These are phyloP conservation scores for Cavenderia fasciculata DNA, from an alignment of 78 protist species.

Conservation along the genomic window DNA sequence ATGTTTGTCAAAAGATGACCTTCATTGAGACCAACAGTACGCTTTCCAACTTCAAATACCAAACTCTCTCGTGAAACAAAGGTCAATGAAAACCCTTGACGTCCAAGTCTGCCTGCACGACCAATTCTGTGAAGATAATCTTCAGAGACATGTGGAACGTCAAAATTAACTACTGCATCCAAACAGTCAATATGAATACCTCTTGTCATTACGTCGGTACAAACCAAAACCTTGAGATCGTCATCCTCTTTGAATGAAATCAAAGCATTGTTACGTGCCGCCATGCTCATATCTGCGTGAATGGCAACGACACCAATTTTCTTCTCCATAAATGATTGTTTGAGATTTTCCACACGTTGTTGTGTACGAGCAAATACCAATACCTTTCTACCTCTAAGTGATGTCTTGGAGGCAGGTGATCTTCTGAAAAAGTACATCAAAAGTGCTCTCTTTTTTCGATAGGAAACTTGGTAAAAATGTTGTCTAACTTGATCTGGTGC, in stretches of 20 bases:
- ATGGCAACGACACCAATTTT: conserved; percentile 1
- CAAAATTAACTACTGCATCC: conserved; percentile 61
- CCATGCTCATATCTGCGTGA: conserved; percentile 49
- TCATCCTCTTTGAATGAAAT: neutral
- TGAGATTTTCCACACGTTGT: conserved; percentile 50
- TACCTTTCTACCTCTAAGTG: conserved; percentile 16
- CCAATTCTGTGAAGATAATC: conserved; percentile 92
- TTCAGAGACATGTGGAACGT: conserved; percentile 70
- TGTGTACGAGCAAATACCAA: conserved; percentile 60
- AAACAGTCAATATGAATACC: conserved; percentile 75
- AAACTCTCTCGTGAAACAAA: conserved; percentile 8
- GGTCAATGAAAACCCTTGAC: conserved; percentile 35
- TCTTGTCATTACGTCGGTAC: conserved; percentile 59
- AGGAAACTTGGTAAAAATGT: conserved; percentile 14
- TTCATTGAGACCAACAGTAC: conserved; percentile 61
- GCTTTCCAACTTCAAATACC: conserved; percentile 48
- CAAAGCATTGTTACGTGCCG: conserved; percentile 10
- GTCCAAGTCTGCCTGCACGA: conserved; percentile 90
- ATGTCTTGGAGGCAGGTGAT: conserved; percentile 54
- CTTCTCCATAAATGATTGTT: neutral
- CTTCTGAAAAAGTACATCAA: conserved; percentile 43
- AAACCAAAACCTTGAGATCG: neutral
- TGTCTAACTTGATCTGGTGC: conserved; percentile 32
- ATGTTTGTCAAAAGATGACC: conserved; percentile 4
- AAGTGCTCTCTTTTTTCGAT: conserved; percentile 25